Base-by-base conservation (phyloP, 306 rosid species). In the Acacia confusa region DNA sequence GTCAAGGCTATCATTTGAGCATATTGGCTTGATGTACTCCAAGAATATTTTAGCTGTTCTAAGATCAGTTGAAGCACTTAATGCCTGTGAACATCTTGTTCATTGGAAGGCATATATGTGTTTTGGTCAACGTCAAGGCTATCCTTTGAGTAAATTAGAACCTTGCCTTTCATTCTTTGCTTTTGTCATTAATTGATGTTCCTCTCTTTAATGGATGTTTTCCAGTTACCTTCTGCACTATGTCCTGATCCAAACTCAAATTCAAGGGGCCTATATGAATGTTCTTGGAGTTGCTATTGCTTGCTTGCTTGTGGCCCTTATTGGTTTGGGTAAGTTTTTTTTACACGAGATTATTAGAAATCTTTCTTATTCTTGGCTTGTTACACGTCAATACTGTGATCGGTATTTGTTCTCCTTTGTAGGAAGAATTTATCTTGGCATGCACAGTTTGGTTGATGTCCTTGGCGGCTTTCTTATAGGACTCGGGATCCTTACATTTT, bases 351-450 rank as follows among this genome's bases (percentile, higher is more conserved):
- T 74, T 70, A 27, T 68, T 24, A 1, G 70, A 30, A 50, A 61
- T 9, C 68, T 87, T 85, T 70, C 77, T 28, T 72, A 65, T 69
- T 74, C 36, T 81, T 52, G 83, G 83, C 57, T 75, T 17, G 53
- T 20, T 48, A 66, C 71, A 75, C 19, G 52, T 57, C 41, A 73
- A 55, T 85, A 44, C 68, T 76, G 61, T 72, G 85, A 72, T 43
- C 76, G 9, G 75, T 70, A 25, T 84, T 76, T 69, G 66, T 64
- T 82, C 70, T 72, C 70, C 74, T 67, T 87, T 87, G 85, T 70
- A 96, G 98, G 97, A 82, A 96, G 99, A 93, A 86, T 96, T 77
- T 93, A 93, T 86, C 98, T 96, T 25, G 99, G 99, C 75, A 96
- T 96, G 99, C 99, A 96, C 90, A 96, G 98, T 79, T 44, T 91